These are phyloP conservation scores for Mortierella hygrophila DNA, from an alignment of 192 early-diverging fungal genomes.

Conservation along the genomic window DNA sequence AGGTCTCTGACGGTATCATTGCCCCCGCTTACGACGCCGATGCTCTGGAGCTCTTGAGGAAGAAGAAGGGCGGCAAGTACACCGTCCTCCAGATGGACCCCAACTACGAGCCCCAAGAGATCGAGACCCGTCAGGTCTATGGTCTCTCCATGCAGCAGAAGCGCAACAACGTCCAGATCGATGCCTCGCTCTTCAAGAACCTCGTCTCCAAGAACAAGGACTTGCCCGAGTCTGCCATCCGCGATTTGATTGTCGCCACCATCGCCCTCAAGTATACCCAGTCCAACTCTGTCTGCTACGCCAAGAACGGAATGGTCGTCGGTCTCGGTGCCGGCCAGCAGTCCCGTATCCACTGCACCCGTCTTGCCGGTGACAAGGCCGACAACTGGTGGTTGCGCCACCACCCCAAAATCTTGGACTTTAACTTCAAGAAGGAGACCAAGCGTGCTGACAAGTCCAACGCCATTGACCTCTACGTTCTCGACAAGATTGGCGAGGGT, in stretches of 20 bases:
- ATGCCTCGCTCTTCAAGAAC: constrained; percentile 83
- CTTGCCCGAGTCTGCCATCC: constrained; percentile 74
- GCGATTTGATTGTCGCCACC: constrained; percentile 95
- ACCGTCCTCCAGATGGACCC: constrained; percentile 94
- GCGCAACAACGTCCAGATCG: constrained; percentile 89
- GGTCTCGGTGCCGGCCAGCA: constrained; percentile 99
- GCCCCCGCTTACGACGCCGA: constrained; percentile 89
- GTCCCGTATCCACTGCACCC: constrained; percentile 98
- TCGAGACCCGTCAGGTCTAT: constrained; percentile 96
- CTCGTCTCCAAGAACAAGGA: constrained; percentile 87
- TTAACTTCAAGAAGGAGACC: constrained; percentile 87
- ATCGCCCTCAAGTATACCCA: constrained; percentile 99
- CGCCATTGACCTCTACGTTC: constrained; percentile 96
- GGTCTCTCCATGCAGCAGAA: constrained; percentile 93
- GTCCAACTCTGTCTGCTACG: constrained; percentile 99
- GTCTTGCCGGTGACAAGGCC: constrained; percentile 99
- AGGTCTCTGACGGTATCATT: constrained; percentile 98
- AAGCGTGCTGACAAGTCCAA: constrained; percentile 98
- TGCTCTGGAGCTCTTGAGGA: constrained; percentile 90
- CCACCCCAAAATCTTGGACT: constrained; percentile 92
- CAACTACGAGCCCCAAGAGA: constrained; percentile 84
- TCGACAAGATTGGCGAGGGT: constrained; percentile 86
- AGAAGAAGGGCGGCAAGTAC: constrained; percentile 99
- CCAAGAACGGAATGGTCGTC: constrained; percentile 96
- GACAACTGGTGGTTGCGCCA: constrained; percentile 99